Base-by-base conservation (phyloP, 2,329 filamentous ascomycete species). In the Aspergillus sp. region DNA sequence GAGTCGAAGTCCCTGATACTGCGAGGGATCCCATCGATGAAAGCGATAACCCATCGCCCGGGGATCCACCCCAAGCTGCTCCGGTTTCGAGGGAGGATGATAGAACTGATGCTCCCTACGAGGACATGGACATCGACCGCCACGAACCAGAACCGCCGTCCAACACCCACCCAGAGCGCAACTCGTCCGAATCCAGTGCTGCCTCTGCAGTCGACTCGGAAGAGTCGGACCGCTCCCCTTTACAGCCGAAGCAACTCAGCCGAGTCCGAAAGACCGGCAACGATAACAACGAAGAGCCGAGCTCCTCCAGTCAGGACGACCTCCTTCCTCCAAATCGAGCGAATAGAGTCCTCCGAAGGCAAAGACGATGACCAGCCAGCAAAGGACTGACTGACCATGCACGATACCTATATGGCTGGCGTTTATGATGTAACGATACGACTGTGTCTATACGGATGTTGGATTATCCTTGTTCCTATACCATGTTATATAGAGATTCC, bases 1-100 rank as follows among this genome's bases (percentile, higher is more conserved):
- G 64, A n/a, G 20, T 66, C 47, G 54, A 54, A n/a, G 47, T 1
- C 34, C 25, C 25, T 10, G 25, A 29, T 7, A 29, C 25, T 11
- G 25, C 25, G 25, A 11, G 7, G 9, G 25, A 11, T 29, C 25
- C 25, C 25, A 3, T 29, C 25, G 34, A 38, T 14, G 34, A 38
- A n/a, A n/a, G n/a, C 14, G 2, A 11, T 5, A n/a, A 38, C 5
- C 34, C 14, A 38, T 13, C n/a, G 29, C 4, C 19, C 21, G 10
- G 20, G 6, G 34, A 44, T 4, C 16, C 23, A 19, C 9, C 19
- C 19, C 11, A 47, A n/a, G n/a, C 29, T 25, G 23, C 32, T 47
- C 2, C 34, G 20, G 40, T 19, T 4, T 13, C 25, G 13, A 16
- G 21, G 19, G 17, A 36, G 32, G 14, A 43, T 3, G 36, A 34